phyloP scores from a whole-genome alignment of 306 rosid species.

The Acacia acuminata region DNA sequence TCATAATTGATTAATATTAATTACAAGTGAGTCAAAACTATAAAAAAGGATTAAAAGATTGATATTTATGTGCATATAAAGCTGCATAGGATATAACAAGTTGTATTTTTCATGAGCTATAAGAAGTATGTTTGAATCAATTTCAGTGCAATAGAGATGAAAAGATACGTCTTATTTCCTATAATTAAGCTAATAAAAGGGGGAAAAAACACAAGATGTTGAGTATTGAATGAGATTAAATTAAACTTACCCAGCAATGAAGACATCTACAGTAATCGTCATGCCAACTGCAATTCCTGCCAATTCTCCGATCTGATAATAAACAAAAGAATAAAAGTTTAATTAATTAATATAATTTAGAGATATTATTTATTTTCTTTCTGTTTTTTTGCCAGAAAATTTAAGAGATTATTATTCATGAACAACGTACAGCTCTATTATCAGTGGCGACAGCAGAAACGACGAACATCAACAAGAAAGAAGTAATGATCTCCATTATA shows the following conservation, averaged over 20 bases:
- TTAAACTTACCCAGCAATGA: slow-evolving; percentile 62
- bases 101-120: neutral
- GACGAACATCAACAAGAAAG: slow-evolving; percentile 72
- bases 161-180: neutral
- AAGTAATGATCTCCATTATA: slow-evolving; percentile 50
- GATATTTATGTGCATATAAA: no score
- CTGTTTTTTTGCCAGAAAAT: no score
- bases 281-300: slow-evolving; percentile 73
- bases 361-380: neutral
- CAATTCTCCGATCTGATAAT: slow-evolving; percentile 59
- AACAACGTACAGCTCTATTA: slow-evolving; percentile 58
- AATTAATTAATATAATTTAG: no score
- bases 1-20: no score
- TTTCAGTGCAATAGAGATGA: neutral
- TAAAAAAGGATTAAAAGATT: no score
- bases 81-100: neutral
- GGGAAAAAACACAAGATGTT: no score
- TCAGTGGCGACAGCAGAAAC: slow-evolving; percentile 76
- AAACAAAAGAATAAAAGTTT: neutral
- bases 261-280: slow-evolving; percentile 53
- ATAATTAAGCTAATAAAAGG: no score
- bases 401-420: neutral
- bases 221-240: neutral
- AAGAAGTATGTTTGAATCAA: no score
- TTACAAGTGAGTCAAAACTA: no score